Evolutionary conservation across 106 monocot species (phyloP).

Genomic region (Hemerocallis citrina): DNA sequence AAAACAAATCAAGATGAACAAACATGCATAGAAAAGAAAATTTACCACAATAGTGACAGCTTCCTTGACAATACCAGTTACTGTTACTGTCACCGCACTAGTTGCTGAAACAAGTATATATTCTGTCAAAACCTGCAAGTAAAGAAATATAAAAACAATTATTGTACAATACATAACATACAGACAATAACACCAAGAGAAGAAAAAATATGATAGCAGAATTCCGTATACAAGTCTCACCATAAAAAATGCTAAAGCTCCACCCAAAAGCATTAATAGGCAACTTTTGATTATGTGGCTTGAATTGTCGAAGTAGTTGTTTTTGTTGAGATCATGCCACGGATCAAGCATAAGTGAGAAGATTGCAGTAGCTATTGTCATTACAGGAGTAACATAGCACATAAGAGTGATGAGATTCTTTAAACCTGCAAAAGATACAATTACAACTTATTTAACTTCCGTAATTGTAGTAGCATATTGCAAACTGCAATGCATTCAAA

Average conservation of each 20-base stretch:
- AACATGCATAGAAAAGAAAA: background rate
- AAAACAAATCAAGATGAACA: too few species aligned
- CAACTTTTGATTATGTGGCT: slow-evolving; percentile 53
- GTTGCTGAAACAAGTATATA: slow-evolving; percentile 95
- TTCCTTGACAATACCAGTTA: slow-evolving; percentile 94
- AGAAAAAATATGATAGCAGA: background rate
- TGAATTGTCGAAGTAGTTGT: slow-evolving; percentile 66
- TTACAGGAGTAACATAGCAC: slow-evolving; percentile 89
- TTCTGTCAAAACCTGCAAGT: slow-evolving; percentile 97
- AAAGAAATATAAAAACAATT: background rate
- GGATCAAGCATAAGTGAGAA: slow-evolving; percentile 74
- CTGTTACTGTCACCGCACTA: slow-evolving; percentile 93
- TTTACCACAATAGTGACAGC: slow-evolving; percentile 91
- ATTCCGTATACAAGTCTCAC: slow-evolving; percentile 22
- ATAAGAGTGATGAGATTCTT: slow-evolving; percentile 78
- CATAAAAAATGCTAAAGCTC: slow-evolving; percentile 81
- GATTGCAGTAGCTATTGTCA: slow-evolving; percentile 66
- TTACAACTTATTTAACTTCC: background rate
- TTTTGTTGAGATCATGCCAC: slow-evolving; percentile 61
- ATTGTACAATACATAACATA: background rate
- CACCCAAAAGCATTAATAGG: slow-evolving; percentile 70
- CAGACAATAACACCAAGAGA: background rate
- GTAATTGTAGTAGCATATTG: background rate
- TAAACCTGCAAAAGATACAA: slow-evolving; percentile 41
- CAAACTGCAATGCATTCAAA: background rate